Conservation (phyloP, 2,329 filamentous ascomycete genomes). For the Fusarium nelsonii region DNA sequence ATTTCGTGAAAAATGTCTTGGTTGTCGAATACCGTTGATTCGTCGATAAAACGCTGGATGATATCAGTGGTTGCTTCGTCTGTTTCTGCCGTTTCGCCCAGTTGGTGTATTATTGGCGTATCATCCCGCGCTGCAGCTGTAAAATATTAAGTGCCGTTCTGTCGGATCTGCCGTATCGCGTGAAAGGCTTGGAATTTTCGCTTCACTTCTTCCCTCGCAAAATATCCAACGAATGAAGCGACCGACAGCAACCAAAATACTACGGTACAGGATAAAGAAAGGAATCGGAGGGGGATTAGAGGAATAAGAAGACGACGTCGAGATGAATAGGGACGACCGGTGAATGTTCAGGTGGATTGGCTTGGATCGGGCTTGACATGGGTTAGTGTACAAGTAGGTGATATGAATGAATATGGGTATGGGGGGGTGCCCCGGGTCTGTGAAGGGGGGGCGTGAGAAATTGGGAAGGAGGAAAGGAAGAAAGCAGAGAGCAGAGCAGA, state of each 20-base stretch:
- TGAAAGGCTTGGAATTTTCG: conserved; percentile 2
- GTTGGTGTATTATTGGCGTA: conserved; percentile 19
- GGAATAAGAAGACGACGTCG: conserved; percentile 37
- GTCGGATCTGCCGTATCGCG: conserved; percentile 6
- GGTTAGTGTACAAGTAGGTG: conserved; percentile 3
- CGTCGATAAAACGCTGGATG: conserved; percentile 6
- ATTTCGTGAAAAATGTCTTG: background rate
- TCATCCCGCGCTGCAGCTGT: conserved; percentile 14
- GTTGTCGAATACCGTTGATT: conserved; percentile 13
- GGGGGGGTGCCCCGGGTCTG: conserved; percentile 4
- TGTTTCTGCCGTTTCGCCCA: conserved; percentile 9
- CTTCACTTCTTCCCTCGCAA: conserved; percentile 14
- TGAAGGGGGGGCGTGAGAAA: background rate
- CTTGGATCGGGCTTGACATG: conserved; percentile 40
- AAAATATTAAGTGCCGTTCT: conserved; percentile 3
- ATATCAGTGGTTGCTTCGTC: conserved; percentile 20
- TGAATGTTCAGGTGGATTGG: conserved; percentile 36
- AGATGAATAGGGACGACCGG: conserved; percentile 41
- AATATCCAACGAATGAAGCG: conserved; percentile 1
- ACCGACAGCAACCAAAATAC: conserved; percentile 18
- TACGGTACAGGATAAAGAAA: conserved; percentile 12
- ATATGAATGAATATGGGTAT: conserved; percentile 8
- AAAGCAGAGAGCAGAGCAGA: background rate
- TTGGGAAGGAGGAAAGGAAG: conserved; percentile 1
- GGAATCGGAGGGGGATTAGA: conserved; percentile 21